Conservation (phyloP, 2,329 filamentous ascomycete species). For the Verticillium nubilum region DNA sequence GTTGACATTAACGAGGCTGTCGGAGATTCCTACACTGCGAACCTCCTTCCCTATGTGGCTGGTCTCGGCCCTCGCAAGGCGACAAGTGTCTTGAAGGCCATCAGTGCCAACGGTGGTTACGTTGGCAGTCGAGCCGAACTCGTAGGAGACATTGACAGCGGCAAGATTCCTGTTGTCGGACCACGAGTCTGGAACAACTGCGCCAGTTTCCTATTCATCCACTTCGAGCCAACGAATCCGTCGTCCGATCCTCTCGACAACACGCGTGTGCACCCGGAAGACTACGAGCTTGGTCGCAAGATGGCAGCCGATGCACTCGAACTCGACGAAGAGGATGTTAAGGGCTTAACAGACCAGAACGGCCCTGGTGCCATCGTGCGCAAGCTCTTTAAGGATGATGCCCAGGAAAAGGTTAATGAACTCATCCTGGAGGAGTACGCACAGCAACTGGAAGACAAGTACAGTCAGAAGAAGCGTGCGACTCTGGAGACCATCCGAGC, state of each 20-base stretch:
- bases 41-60: constrained; percentile 83
- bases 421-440: constrained; percentile 95
- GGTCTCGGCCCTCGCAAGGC: constrained; percentile 92
- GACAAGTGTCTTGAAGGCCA: constrained; percentile 65
- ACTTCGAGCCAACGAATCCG: constrained; percentile 76
- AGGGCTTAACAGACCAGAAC: constrained; percentile 86
- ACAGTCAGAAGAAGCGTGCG: constrained; percentile 89
- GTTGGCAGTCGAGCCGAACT: constrained; percentile 83
- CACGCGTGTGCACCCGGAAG: constrained; percentile 94
- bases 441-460: constrained; percentile 87
- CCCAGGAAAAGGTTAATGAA: constrained; percentile 93
- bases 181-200: constrained; percentile 95
- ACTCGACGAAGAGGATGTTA: constrained; percentile 95
- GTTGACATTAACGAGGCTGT: constrained; percentile 94
- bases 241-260: constrained; percentile 91
- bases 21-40: constrained; percentile 73
- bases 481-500: constrained; percentile 95
- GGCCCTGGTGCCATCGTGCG: constrained; percentile 87
- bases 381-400: constrained; percentile 90
- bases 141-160: constrained; percentile 78
- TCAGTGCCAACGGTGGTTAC: constrained; percentile 84
- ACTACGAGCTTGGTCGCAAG: constrained; percentile 96
- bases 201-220: constrained; percentile 88
- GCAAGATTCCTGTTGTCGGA: constrained; percentile 73
- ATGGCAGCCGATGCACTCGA: constrained; percentile 97